These are phyloP conservation scores for Speleostelium caveatum DNA, from an alignment of 78 protist species.

Conservation along the genomic window DNA sequence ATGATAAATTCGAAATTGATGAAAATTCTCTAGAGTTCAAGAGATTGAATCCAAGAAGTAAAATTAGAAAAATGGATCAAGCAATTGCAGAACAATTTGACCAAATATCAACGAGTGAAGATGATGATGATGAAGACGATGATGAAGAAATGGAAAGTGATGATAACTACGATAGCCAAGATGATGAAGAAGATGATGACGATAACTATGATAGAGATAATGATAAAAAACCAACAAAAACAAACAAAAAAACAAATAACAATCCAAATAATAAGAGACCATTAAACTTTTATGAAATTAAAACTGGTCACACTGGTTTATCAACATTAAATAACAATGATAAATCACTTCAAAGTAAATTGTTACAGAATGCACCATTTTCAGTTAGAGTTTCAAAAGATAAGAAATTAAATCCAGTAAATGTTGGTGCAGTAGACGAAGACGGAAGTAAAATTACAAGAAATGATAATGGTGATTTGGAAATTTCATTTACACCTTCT, in stretches of 20 bases:
- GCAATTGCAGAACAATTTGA: conserved; percentile 48
- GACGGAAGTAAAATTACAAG: conserved; percentile 29
- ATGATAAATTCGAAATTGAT: conserved; percentile 63
- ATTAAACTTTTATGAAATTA: conserved; percentile 50
- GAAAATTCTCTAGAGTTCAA: conserved; percentile 16
- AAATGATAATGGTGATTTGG: conserved; percentile 43
- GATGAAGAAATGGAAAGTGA: not conserved
- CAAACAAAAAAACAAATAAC: not conserved
- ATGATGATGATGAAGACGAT: conserved; percentile 1
- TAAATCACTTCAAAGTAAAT: not conserved
- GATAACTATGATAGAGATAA: conserved; percentile 3
- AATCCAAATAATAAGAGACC: conserved; percentile 2
- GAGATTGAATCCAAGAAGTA: conserved; percentile 42
- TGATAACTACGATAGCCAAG: not conserved
- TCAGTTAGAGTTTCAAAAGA: conserved; percentile 35
- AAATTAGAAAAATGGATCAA: conserved; percentile 20
- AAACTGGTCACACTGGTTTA: conserved; percentile 49
- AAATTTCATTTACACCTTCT: conserved; percentile 52
- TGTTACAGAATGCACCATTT: conserved; percentile 65
- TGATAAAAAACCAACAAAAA: not conserved
- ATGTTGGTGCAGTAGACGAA: not conserved
- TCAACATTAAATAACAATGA: conserved; percentile 19
- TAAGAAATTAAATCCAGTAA: not conserved
- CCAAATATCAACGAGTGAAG: conserved; percentile 34
- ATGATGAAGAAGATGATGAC: conserved; percentile 14